Percentiles rank a stretch among this genome's conserved stretches.
phyloP scores from a whole-genome alignment of 805 yeast species.

The Clavispora asparagi region DNA sequence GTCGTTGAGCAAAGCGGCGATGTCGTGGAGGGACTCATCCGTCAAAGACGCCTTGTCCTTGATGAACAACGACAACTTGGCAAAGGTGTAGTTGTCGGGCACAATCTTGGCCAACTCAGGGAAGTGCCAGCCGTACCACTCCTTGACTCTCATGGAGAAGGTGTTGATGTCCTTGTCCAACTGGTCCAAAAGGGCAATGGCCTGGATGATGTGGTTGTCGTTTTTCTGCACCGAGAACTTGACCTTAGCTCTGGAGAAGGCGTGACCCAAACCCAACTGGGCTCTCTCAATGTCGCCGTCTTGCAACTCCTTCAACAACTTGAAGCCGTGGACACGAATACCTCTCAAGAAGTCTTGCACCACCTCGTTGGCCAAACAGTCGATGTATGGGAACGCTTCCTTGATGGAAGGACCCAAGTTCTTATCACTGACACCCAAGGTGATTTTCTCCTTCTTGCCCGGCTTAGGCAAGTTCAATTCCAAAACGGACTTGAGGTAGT shows the following conservation, averaged over 20 bases:
- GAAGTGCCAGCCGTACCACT: slow-evolving; percentile 99
- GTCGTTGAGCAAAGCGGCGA: slow-evolving; percentile 85
- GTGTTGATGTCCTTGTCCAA: slow-evolving; percentile 98
- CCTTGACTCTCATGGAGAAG: slow-evolving; percentile 94
- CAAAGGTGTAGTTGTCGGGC: slow-evolving; percentile 82
- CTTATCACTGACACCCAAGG: slow-evolving; percentile 88
- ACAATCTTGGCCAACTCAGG: slow-evolving; percentile 93
- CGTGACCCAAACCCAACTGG: slow-evolving; percentile 97
- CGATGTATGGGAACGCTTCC: slow-evolving; percentile 82
- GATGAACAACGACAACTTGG: slow-evolving; percentile 75
- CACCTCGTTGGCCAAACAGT: slow-evolving; percentile 84
- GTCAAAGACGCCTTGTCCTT: slow-evolving; percentile 80
- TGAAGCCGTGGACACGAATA: slow-evolving; percentile 82
- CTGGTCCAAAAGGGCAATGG: slow-evolving; percentile 95
- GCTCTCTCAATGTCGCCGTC: slow-evolving; percentile 97
- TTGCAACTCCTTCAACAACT: slow-evolving; percentile 85
- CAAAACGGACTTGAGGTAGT: slow-evolving; percentile 80
- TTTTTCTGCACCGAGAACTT: slow-evolving; percentile 98
- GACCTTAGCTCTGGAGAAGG: slow-evolving; percentile 97
- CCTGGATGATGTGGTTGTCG: slow-evolving; percentile 98
- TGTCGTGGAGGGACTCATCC: slow-evolving; percentile 92
- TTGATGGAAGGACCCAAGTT: slow-evolving; percentile 95
- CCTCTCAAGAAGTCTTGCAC: slow-evolving; percentile 96
- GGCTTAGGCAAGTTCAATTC: slow-evolving; percentile 88
- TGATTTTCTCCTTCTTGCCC: slow-evolving; percentile 59